phyloP scores from a whole-genome alignment of 2,329 filamentous ascomycete species.

The Alternaria panax region DNA sequence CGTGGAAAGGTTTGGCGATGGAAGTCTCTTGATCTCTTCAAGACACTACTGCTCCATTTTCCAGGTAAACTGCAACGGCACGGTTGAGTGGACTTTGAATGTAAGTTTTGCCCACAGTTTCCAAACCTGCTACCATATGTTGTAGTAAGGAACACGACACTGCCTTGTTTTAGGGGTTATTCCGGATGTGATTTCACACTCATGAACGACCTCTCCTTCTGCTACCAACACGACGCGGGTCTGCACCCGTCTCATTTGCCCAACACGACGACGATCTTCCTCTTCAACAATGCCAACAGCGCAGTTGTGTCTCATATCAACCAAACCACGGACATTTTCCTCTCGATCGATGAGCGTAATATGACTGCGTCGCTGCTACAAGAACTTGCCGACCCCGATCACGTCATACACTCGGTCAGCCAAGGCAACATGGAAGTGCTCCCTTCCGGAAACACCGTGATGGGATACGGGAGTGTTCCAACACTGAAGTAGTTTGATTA shows the following conservation, averaged over 20 bases:
- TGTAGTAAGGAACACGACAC: background rate
- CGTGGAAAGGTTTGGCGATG: slow-evolving; percentile 2
- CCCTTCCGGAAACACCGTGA: background rate
- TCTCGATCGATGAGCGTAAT: slow-evolving; percentile 9
- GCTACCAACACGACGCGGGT: slow-evolving; percentile 21
- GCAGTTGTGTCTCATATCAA: background rate
- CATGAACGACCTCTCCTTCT: slow-evolving; percentile 11
- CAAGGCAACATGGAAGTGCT: slow-evolving; percentile 9
- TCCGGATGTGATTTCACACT: slow-evolving; percentile 15
- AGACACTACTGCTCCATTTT: slow-evolving; percentile 5
- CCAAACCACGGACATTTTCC: slow-evolving; percentile 4
- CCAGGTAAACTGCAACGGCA: slow-evolving; percentile 2
- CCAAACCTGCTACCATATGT: background rate
- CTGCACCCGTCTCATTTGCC: background rate
- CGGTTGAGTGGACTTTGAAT: slow-evolving; percentile 5
- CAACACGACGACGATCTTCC: slow-evolving; percentile 5
- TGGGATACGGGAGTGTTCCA: slow-evolving; percentile 18
- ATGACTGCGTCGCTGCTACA: slow-evolving; percentile 14
- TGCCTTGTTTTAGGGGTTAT: background rate
- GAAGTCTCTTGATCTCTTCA: slow-evolving; percentile 4
- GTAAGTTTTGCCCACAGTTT: background rate
- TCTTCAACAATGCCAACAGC: slow-evolving; percentile 10
- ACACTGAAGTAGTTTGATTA: slow-evolving; percentile 12
- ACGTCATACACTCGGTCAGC: slow-evolving; percentile 1
- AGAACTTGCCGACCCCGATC: slow-evolving; percentile 1